phyloP scores from a whole-genome alignment of 2,329 filamentous ascomycete genomes.

The Aspergillus transmontanensis region DNA sequence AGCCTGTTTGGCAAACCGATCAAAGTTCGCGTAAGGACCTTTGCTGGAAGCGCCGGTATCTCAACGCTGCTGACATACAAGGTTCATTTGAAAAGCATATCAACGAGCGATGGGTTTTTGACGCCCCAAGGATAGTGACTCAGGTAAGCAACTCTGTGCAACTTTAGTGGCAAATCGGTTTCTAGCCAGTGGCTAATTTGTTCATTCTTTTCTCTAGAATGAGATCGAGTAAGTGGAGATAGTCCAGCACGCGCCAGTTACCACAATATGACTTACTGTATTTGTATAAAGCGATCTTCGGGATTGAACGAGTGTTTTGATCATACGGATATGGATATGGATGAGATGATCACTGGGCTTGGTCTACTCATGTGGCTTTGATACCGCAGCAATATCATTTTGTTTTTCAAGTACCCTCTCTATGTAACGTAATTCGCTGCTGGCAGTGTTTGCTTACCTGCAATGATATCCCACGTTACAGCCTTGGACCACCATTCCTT shows the following conservation, averaged over 20 bases:
- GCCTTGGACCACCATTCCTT: not conserved
- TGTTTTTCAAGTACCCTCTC: not conserved
- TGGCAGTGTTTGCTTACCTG: not conserved
- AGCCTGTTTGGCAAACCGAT: conserved; percentile 11
- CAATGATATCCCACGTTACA: not conserved
- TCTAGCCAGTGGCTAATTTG: not conserved
- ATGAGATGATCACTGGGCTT: not conserved
- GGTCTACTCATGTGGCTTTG: not conserved
- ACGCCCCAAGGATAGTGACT: conserved; percentile 13
- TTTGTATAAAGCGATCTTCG: conserved; percentile 7
- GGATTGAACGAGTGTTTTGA: conserved; percentile 4
- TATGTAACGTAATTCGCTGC: not conserved
- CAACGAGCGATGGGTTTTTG: conserved; percentile 15
- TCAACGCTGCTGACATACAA: not conserved
- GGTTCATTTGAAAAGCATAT: conserved; percentile 10
- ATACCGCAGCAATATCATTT: not conserved
- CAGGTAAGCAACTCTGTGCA: conserved; percentile 2
- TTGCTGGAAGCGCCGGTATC: not conserved
- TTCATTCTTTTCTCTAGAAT: not conserved
- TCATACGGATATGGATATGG: not conserved
- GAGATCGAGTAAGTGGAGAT: conserved; percentile 13
- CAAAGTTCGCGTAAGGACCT: conserved; percentile 8
- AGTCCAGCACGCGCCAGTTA: not conserved
- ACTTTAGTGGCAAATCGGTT: not conserved
- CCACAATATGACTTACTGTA: not conserved